Base-by-base conservation (phyloP, 306 rosid species). In the Dalbergia cultrata region DNA sequence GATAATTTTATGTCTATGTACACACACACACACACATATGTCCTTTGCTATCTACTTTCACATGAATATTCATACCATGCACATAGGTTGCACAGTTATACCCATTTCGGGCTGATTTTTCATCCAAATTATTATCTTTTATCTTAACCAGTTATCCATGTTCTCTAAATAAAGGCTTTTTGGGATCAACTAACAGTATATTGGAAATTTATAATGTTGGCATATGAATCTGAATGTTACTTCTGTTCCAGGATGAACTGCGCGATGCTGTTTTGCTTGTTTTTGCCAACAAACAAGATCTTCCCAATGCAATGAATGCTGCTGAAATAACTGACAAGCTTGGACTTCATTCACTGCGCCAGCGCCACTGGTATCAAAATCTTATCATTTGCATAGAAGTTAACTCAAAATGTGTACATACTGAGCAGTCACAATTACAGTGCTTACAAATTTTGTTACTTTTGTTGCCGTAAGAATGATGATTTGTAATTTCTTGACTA, bases 261-360 rank as follows among this genome's bases (percentile, higher is more conserved):
- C 89, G 98, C 78, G 98, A 94, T 77, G 98, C 98, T 71, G 98
- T 94, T 85, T 83, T 94, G 90, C 98, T 94, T 71, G 98, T 94
- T 75, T 92, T 94, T 86, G 98, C 98, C 85, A 94, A 94, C 93
- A 94, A 94, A 85, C 97, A 94, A 94, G 99, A 95, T 95, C 95
- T 95, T 86, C 99, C 99, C 5, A 92, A 92, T 90, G 99, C 97
- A 70, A 95, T 93, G 99, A 95, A 89, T 90, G 99, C 99, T 79
- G 97, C 97, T 70, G 97, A 95, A 89, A 95, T 95, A 81, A 92
- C 97, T 37, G 97, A 92, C 89, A 92, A 95, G 90, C 99, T 95
- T 73, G 99, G 97, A 76, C 95, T 95, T 86, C 94, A 92, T 80
- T 95, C 99, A 84, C 97, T 95, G 72, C 97, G 95, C 67, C 97